These are phyloP conservation scores for Sisymbrium irio DNA, from an alignment of 345 rosid species.

Conservation along the genomic window DNA sequence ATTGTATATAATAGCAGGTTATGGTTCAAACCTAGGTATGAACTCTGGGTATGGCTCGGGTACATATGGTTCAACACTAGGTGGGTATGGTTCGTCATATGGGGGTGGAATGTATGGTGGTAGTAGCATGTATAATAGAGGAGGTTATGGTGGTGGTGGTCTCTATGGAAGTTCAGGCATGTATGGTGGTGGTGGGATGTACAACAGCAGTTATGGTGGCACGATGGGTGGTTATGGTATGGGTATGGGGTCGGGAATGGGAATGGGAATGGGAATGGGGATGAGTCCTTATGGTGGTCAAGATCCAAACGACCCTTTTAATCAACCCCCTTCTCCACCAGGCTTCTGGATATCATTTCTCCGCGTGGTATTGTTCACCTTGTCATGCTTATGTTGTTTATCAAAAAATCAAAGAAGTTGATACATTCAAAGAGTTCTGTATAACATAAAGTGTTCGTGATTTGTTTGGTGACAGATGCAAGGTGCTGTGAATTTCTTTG, in stretches of 20 bases:
- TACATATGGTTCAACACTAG: constrained; percentile 55
- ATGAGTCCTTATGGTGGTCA: constrained; percentile 83
- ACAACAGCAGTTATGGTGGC: constrained; percentile 59
- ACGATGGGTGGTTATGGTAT: constrained; percentile 88
- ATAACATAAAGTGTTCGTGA: background rate
- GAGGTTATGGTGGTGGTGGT: constrained; percentile 58
- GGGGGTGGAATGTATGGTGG: constrained; percentile 70
- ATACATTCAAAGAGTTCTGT: background rate
- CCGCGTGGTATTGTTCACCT: constrained; percentile 56
- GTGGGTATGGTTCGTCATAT: constrained; percentile 63
- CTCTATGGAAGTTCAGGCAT: constrained; percentile 60
- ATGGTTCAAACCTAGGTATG: constrained; percentile 60
- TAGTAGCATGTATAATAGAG: constrained; percentile 75
- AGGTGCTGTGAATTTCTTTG: constrained; percentile 78
- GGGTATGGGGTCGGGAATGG: constrained; percentile 62
- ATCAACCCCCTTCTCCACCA: constrained; percentile 88
- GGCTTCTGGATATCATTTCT: constrained; percentile 98
- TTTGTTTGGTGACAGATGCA: constrained; percentile 60
- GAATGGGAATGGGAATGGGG: constrained; percentile 37
- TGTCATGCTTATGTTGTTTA: constrained; percentile 9
- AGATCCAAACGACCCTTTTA: constrained; percentile 87
- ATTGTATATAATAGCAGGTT: constrained; percentile 46
- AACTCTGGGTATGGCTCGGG: constrained; percentile 55
- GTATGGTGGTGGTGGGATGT: constrained; percentile 64
- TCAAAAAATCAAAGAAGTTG: background rate